Percentiles rank a stretch among this genome's conserved stretches.
Conservation (phyloP, 768 basidiomycete species). For the Collybiopsis luxurians region DNA sequence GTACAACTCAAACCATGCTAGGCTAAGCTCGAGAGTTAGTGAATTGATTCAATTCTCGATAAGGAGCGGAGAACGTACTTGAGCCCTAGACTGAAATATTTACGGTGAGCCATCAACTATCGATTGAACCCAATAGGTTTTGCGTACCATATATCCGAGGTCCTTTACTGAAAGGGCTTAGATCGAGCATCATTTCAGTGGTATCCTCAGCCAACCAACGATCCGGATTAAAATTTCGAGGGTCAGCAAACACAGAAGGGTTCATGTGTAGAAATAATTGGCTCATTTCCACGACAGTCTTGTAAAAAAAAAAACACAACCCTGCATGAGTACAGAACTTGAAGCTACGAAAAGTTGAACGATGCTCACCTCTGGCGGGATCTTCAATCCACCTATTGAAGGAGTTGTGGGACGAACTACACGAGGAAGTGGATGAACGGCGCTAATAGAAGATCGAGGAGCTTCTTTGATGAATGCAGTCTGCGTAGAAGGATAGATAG, state of each 20-base stretch:
- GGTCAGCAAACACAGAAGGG: constrained; percentile 36
- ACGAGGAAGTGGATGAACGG: constrained; percentile 39
- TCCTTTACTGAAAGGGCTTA: constrained; percentile 33
- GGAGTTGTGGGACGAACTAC: constrained; percentile 35
- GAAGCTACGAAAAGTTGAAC: constrained; percentile 1
- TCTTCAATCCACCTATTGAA: constrained; percentile 28
- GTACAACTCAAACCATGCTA: constrained; percentile 11
- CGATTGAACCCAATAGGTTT: neutral
- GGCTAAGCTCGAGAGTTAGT: neutral
- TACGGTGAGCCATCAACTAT: neutral
- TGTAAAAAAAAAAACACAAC: neutral
- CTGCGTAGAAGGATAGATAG: constrained; percentile 25
- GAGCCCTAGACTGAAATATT: neutral
- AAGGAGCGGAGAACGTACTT: neutral
- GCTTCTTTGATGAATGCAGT: constrained; percentile 48
- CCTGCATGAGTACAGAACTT: no score
- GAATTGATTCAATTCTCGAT: no score
- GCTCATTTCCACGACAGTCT: constrained; percentile 43
- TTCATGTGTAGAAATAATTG: constrained; percentile 37
- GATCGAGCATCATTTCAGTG: constrained; percentile 29
- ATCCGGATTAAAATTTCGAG: constrained; percentile 37
- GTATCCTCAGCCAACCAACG: constrained; percentile 37
- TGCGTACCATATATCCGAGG: constrained; percentile 1
- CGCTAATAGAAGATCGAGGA: constrained; percentile 40
- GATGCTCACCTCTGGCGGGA: constrained; percentile 39